Percentiles rank a stretch among this genome's conserved stretches.
Conservation (phyloP, 1,139 yeast species). For the Zygosaccharomyces sapae region DNA sequence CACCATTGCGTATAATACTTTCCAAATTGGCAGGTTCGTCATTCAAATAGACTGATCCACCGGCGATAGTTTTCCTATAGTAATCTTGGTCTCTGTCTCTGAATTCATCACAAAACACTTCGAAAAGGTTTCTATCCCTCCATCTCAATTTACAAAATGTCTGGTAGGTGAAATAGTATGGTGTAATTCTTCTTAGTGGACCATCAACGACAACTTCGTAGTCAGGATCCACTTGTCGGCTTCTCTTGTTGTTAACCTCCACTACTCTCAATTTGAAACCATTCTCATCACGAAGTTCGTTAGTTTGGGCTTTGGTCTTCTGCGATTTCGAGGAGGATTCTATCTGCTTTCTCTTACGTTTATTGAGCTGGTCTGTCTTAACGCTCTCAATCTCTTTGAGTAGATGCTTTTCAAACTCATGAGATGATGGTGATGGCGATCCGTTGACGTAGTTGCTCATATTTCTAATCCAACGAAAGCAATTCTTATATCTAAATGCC, state of each 20-base stretch:
- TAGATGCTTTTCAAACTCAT: slow-evolving; percentile 13
- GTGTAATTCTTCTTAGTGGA: slow-evolving; percentile 65
- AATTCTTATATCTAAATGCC: not conserved
- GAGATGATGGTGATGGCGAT: not conserved
- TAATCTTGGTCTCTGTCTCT: slow-evolving; percentile 71
- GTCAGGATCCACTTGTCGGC: slow-evolving; percentile 36
- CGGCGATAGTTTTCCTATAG: slow-evolving; percentile 61
- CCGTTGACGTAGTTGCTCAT: not conserved
- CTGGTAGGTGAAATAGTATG: slow-evolving; percentile 82
- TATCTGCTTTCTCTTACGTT: slow-evolving; percentile 11
- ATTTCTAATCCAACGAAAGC: not conserved
- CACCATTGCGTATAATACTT: slow-evolving; percentile 74
- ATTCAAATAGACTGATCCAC: slow-evolving; percentile 73
- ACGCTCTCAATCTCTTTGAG: slow-evolving; percentile 13
- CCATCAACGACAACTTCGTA: slow-evolving; percentile 46
- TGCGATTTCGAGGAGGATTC: slow-evolving; percentile 11
- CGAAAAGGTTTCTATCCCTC: slow-evolving; percentile 75
- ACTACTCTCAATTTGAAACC: slow-evolving; percentile 33
- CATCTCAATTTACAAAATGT: slow-evolving; percentile 91
- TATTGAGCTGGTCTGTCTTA: slow-evolving; percentile 15
- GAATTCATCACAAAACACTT: slow-evolving; percentile 78
- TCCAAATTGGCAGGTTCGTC: slow-evolving; percentile 60
- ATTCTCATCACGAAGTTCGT: slow-evolving; percentile 28
- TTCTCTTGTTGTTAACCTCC: slow-evolving; percentile 28
- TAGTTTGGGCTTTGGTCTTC: slow-evolving; percentile 13